Conservation (phyloP, 441 rosid genomes). For the Croton setiger region DNA sequence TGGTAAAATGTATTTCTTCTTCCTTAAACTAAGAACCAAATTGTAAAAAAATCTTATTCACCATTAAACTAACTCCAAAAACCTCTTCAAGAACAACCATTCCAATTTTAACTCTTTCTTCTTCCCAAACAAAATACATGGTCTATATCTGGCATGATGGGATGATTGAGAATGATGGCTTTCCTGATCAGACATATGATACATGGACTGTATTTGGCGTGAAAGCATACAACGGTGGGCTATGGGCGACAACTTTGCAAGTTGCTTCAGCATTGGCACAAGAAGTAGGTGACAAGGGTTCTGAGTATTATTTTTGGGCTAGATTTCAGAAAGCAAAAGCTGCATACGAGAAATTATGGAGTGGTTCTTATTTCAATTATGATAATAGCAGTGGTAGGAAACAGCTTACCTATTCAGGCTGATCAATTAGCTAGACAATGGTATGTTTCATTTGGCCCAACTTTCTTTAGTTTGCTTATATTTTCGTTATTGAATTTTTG, state of each 20-base stretch:
- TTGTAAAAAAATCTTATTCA: too few species aligned
- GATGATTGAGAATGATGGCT: constrained; percentile 91
- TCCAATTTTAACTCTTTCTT: too few species aligned
- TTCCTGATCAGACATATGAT: constrained; percentile 95
- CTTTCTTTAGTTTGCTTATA: neutral
- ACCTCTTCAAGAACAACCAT: too few species aligned
- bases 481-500: too few species aligned
- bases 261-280: constrained; percentile 86
- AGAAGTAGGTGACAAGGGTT: constrained; percentile 69
- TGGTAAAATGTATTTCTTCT: too few species aligned
- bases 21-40: too few species aligned
- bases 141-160: too few species aligned
- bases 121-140: too few species aligned
- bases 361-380: constrained; percentile 85
- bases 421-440: constrained; percentile 98
- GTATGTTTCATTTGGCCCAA: constrained; percentile 30
- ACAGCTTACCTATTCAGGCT: constrained; percentile 82
- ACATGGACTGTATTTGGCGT: constrained; percentile 89
- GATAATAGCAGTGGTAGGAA: constrained; percentile 58
- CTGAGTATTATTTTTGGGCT: constrained; percentile 66
- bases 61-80: too few species aligned
- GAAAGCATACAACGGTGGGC: constrained; percentile 84
- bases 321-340: constrained; percentile 79
- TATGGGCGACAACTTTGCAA: constrained; percentile 96
- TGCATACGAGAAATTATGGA: constrained; percentile 76